A percentile compares a stretch with the other conserved stretches of the same genome.
phyloP scores from a whole-genome alignment of 2,329 filamentous ascomycete genomes.

The Chaetomium globosum region DNA sequence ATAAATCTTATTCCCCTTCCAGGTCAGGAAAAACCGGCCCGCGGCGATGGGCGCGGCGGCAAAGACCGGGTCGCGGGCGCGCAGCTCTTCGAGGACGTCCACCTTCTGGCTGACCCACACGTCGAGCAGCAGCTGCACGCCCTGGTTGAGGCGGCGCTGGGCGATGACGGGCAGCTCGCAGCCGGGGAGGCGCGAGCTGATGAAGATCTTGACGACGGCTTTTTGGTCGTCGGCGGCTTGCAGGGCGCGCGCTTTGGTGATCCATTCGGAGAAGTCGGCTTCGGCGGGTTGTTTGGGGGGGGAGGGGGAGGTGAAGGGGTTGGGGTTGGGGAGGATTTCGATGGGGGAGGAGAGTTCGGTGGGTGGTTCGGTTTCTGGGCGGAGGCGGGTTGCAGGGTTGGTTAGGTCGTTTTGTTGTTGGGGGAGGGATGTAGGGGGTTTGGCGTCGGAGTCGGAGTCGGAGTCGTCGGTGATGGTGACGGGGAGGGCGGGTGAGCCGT shows the following conservation, averaged over 20 bases:
- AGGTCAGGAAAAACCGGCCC: constrained; percentile 71
- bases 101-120: constrained; percentile 70
- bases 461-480: constrained; percentile 16
- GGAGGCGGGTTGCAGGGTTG: neutral
- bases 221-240: constrained; percentile 19
- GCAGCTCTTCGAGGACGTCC: constrained; percentile 38
- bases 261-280: constrained; percentile 49
- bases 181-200: constrained; percentile 66
- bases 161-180: constrained; percentile 54
- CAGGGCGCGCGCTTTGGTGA: constrained; percentile 48
- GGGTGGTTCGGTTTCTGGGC: neutral
- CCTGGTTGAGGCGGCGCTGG: constrained; percentile 67
- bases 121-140: constrained; percentile 66
- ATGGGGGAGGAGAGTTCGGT: constrained; percentile 5
- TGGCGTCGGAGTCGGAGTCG: constrained; percentile 25
- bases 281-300: too few relatives aligned
- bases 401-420: neutral
- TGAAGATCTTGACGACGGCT: constrained; percentile 64
- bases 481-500: neutral
- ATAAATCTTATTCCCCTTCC: constrained; percentile 72
- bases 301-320: neutral
- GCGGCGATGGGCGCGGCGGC: constrained; percentile 41
- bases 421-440: constrained; percentile 6
- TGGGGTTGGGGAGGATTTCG: constrained; percentile 15
- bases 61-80: too few relatives aligned